Evolutionary conservation across 1,139 yeast species (phyloP), one percentile per base, ranked within the genome.

Genomic region (Taphrina deformans): DNA sequence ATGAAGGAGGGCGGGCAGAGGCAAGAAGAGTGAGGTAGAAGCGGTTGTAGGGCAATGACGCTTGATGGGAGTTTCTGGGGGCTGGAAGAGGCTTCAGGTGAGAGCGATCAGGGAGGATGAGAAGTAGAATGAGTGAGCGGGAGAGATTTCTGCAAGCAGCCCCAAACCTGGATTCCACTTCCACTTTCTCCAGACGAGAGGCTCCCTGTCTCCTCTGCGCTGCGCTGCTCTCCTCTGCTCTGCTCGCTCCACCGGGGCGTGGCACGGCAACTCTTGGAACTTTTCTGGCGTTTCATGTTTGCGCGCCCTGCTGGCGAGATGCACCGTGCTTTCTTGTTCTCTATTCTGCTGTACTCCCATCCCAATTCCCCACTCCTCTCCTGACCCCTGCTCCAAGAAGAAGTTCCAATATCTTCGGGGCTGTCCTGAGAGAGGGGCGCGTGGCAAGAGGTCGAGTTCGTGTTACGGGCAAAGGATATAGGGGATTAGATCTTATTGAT

Each of bases 261-360:
- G n/a, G n/a, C n/a, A n/a, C n/a, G n/a, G n/a, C n/a, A n/a, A n/a
- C n/a, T n/a, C 14, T 14, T 10, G 35, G 14, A 31, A 2, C 41
- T 44, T 9, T 21, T 23, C 26, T 44, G 48, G 48, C 48, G 48
- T 44, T 44, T 44, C 48, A 44, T 44, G 27, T 44, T 9, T 44
- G 48, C 29, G 48, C 29, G 24, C 48, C 14, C 35, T 14, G 12
- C 16, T 38, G 41, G 41, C 41, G 41, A 38, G 41, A 38, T 38
- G 41, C 41, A 38, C 41, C 48, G 27, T 21, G 48, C 48, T 44
- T 44, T 21, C 26, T 21, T 21, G 27, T 10, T 44, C 7, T 7
- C 48, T 44, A 7, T 16, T 4, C 27, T 44, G 27, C 48, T 18
- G 26, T 21, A 21, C 23, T 40, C 45, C 45, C 12, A 9, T n/a